Percentiles rank a stretch among this genome's conserved stretches.
phyloP scores from a whole-genome alignment of 768 basidiomycete genomes.

The Amanita phalloides region DNA sequence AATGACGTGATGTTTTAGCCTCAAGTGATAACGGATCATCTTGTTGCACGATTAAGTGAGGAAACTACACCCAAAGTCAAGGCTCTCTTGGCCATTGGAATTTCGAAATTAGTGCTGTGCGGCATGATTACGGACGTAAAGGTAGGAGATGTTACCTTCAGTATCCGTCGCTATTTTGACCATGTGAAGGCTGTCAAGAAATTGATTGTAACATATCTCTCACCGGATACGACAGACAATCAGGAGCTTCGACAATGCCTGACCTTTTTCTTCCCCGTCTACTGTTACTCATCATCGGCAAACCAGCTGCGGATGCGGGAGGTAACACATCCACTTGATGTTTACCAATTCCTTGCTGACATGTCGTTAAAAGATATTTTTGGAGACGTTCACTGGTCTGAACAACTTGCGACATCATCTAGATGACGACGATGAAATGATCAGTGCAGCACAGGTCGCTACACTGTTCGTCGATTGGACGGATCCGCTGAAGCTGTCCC shows the following conservation, averaged over 20 bases:
- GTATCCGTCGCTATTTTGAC: neutral
- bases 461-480: slow-evolving; percentile 86
- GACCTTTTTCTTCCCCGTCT: slow-evolving; percentile 92
- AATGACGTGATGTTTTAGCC: slow-evolving; percentile 16
- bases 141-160: slow-evolving; percentile 27
- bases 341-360: neutral
- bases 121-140: slow-evolving; percentile 75
- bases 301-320: slow-evolving; percentile 65
- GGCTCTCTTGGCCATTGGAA: slow-evolving; percentile 69
- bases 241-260: slow-evolving; percentile 85
- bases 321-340: slow-evolving; percentile 14
- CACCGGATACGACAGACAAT: slow-evolving; percentile 76
- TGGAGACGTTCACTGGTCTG: slow-evolving; percentile 55
- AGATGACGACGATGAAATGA: slow-evolving; percentile 68
- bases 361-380: slow-evolving; percentile 45
- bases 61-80: slow-evolving; percentile 68
- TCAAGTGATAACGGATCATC: slow-evolving; percentile 31
- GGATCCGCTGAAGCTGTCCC: slow-evolving; percentile 62
- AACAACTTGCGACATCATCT: slow-evolving; percentile 46
- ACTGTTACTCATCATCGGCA: slow-evolving; percentile 71
- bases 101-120: slow-evolving; percentile 81
- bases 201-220: slow-evolving; percentile 58
- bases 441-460: slow-evolving; percentile 60
- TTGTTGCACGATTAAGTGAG: slow-evolving; percentile 43
- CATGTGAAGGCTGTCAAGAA: slow-evolving; percentile 24